A percentile compares a stretch with the other conserved stretches of the same genome.
These are phyloP conservation scores for Ballota nigra DNA, from an alignment of 257 asterid species.

Conservation along the genomic window DNA sequence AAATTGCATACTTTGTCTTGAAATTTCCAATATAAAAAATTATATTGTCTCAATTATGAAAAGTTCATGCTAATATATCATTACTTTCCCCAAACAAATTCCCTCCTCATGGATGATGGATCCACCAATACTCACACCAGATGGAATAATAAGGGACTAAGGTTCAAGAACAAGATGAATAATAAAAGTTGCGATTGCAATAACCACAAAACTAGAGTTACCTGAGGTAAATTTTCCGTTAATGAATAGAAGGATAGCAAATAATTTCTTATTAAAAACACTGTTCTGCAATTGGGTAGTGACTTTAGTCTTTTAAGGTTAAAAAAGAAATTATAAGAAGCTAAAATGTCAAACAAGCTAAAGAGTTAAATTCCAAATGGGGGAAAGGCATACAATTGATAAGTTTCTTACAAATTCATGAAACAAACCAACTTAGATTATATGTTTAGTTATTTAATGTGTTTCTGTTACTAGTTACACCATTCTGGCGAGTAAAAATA, in stretches of 20 bases:
- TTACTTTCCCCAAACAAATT: background rate
- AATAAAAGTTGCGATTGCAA: too few species aligned
- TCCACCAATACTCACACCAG: too few species aligned
- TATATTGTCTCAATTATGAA: background rate
- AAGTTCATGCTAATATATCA: background rate
- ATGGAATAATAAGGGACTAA: too few species aligned
- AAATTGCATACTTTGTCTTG: background rate
- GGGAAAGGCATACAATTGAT: slow-evolving; percentile 13
- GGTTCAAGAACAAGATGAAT: too few species aligned
- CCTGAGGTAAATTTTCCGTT: too few species aligned
- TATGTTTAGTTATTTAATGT: slow-evolving; percentile 4
- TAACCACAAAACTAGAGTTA: background rate
- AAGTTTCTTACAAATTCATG: background rate
- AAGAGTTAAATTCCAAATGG: slow-evolving; percentile 11
- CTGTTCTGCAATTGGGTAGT: background rate
- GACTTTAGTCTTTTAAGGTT: background rate
- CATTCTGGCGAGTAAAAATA: background rate
- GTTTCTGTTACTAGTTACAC: slow-evolving; percentile 2
- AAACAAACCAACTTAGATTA: background rate
- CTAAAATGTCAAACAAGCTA: slow-evolving; percentile 2
- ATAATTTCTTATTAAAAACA: background rate
- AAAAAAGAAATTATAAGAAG: background rate
- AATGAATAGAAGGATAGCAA: background rate
- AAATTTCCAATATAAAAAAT: background rate
- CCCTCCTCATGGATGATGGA: too few species aligned